A percentile compares a stretch with the other conserved stretches of the same genome.
Conservation (phyloP, 1,284 basidiomycete species). For the Neonothopanus nambi region DNA sequence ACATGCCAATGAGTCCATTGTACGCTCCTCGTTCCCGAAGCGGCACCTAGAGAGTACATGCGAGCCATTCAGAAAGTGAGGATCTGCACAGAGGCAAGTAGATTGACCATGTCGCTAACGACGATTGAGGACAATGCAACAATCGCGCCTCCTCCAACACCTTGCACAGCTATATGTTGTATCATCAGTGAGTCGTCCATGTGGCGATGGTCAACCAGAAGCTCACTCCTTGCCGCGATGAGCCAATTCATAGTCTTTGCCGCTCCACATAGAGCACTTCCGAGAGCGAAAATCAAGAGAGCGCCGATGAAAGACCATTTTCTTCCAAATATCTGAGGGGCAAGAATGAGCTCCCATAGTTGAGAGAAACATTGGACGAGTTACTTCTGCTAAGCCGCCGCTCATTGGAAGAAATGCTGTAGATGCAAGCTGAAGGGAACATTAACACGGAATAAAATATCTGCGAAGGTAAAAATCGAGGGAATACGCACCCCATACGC, state of each 20-base stretch:
- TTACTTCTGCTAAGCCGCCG: slow-evolving; percentile 18
- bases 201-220: not conserved
- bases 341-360: too few species aligned
- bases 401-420: slow-evolving; percentile 17
- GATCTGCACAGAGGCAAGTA: too few species aligned
- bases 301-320: slow-evolving; percentile 36
- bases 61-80: too few species aligned
- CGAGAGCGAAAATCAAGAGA: slow-evolving; percentile 41
- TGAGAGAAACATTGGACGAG: too few species aligned
- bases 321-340: slow-evolving; percentile 37
- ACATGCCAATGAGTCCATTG: slow-evolving; percentile 29
- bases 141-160: slow-evolving; percentile 49
- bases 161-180: slow-evolving; percentile 41
- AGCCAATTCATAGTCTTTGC: slow-evolving; percentile 42
- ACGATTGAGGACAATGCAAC: slow-evolving; percentile 41
- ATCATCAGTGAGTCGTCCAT: too few species aligned
- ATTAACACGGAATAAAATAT: too few species aligned
- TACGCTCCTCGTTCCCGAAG: not conserved
- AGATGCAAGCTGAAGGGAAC: slow-evolving; percentile 15
- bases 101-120: slow-evolving; percentile 42
- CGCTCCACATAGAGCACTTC: slow-evolving; percentile 43
- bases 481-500: too few species aligned
- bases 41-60: too few species aligned
- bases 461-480: too few species aligned
- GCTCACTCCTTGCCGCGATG: slow-evolving; percentile 39